Evolutionary conservation across 257 asterid genomes (phyloP).

Genomic region (Petrea volubilis): DNA sequence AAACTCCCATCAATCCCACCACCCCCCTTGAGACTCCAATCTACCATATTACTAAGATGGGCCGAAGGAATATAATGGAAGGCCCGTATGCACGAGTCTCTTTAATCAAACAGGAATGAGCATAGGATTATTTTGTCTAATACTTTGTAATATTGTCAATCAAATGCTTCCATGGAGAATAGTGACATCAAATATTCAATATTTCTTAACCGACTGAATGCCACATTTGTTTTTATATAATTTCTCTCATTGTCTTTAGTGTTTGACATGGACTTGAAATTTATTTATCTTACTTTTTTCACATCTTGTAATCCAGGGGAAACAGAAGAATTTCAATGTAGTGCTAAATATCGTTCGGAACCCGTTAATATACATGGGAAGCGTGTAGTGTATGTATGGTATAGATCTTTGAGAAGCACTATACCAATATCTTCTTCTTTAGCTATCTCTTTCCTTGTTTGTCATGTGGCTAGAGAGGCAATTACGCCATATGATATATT

Average conservation of each 20-base stretch:
- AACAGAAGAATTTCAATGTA: constrained; percentile 32
- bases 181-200: no score
- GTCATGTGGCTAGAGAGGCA: constrained; percentile 79
- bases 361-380: constrained; percentile 64
- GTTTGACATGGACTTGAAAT: background rate
- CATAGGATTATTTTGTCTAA: no score
- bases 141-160: no score
- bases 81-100: no score
- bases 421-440: constrained; percentile 60
- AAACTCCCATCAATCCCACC: no score
- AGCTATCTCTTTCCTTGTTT: constrained; percentile 68
- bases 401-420: constrained; percentile 44
- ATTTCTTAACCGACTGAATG: constrained; percentile 2
- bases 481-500: constrained; percentile 69
- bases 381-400: constrained; percentile 64
- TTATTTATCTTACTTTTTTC: background rate
- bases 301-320: constrained; percentile 44
- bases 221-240: background rate
- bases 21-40: no score
- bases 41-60: no score
- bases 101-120: no score
- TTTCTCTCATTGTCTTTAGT: background rate
- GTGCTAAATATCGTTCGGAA: constrained; percentile 37
- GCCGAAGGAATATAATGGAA: no score
- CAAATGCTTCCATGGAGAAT: no score